Conservation (phyloP, 1,284 basidiomycete species). For the Marasmius sp. region DNA sequence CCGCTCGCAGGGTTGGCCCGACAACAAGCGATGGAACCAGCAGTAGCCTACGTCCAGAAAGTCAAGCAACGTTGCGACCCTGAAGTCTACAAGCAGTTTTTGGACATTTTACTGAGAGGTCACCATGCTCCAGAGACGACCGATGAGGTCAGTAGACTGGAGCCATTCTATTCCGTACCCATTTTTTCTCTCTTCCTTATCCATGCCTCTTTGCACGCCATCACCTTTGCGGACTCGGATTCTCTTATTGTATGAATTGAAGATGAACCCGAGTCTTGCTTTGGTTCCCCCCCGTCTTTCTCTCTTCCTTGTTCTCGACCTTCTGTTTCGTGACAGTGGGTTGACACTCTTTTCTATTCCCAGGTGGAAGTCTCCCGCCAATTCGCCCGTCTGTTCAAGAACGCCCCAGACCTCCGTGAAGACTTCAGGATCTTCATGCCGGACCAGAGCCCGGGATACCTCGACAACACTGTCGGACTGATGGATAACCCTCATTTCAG, state of each 20-base stretch:
- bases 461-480: no score
- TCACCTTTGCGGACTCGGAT: not conserved
- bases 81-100: constrained; percentile 91
- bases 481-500: no score
- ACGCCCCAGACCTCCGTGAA: constrained; percentile 85
- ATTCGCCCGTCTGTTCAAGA: constrained; percentile 84
- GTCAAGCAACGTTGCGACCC: constrained; percentile 96
- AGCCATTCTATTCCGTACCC: constrained; percentile 29
- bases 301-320: not conserved
- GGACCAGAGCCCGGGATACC: constrained; percentile 52
- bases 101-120: constrained; percentile 83
- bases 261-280: not conserved
- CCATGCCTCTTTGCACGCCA: constrained; percentile 40
- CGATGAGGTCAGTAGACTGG: constrained; percentile 74
- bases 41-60: constrained; percentile 95
- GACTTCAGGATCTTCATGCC: constrained; percentile 95
- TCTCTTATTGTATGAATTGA: not conserved
- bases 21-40: constrained; percentile 57
- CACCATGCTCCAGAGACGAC: constrained; percentile 52
- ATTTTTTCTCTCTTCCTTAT: constrained; percentile 34
- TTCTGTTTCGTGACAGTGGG: not conserved
- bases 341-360: not conserved
- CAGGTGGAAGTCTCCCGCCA: constrained; percentile 83
- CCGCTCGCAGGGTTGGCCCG: constrained; percentile 8
- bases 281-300: not conserved